A percentile compares a stretch with the other conserved stretches of the same genome.
Conservation (phyloP, 179 eudicot species). For the Camellia oleifera region DNA sequence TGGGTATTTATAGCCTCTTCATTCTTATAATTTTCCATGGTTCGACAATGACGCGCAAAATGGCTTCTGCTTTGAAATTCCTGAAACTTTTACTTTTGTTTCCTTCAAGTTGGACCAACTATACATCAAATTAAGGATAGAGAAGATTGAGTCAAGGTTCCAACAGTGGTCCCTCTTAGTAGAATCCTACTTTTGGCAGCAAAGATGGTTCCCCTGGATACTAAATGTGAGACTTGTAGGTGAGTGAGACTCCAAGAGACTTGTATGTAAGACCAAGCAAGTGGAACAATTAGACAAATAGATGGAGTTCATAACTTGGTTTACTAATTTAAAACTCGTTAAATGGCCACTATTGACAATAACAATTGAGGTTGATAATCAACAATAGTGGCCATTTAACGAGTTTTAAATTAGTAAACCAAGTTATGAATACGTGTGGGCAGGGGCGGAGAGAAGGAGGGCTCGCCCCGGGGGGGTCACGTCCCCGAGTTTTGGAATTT, state of each 20-base stretch:
- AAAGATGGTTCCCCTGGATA: neutral
- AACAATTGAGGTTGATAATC: no score
- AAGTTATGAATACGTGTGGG: no score
- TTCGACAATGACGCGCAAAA: neutral
- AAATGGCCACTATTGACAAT: neutral
- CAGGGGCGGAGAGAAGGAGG: no score
- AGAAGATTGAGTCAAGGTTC: neutral
- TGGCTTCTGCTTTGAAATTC: neutral
- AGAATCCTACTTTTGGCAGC: neutral
- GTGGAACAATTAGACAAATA: conserved; percentile 23
- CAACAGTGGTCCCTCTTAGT: neutral
- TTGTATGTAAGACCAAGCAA: conserved; percentile 1
- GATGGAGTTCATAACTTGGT: neutral
- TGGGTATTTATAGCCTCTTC: conserved; percentile 8
- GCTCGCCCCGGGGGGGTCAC: no score
- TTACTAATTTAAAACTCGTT: neutral
- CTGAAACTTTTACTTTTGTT: neutral
- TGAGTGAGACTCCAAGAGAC: neutral
- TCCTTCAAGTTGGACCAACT: neutral
- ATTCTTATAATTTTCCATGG: neutral
- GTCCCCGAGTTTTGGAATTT: no score
- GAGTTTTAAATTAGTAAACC: no score
- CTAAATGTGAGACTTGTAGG: conserved; percentile 2
- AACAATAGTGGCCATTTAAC: no score
- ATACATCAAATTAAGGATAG: neutral